These are phyloP conservation scores for sweet orange (Citrus sinensis) DNA, from an alignment of 345 rosid species.

Conservation along the genomic window DNA sequence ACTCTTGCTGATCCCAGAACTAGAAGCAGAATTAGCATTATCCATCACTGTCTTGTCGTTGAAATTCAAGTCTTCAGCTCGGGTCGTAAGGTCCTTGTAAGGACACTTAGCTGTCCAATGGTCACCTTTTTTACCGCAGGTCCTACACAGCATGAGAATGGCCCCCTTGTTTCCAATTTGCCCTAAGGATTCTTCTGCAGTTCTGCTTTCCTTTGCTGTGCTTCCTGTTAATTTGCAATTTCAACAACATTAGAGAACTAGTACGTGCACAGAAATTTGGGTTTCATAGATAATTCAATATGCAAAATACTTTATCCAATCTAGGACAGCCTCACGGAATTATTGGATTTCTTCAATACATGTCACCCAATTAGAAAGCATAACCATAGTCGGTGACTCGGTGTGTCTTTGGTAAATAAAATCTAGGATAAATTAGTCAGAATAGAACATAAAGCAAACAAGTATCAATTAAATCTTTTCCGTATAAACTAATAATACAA, in stretches of 20 bases:
- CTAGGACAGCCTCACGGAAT: too few species aligned
- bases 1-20: constrained; percentile 29
- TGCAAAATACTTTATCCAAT: too few species aligned
- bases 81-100: constrained; percentile 52
- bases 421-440: too few species aligned
- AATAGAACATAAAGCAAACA: too few species aligned
- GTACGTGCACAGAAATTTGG: not conserved
- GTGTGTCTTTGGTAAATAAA: too few species aligned
- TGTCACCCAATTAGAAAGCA: too few species aligned
- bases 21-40: constrained; percentile 25
- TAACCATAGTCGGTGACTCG: too few species aligned
- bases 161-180: constrained; percentile 24
- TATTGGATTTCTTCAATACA: too few species aligned
- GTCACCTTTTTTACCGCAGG: constrained; percentile 54
- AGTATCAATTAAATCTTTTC: too few species aligned
- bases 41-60: constrained; percentile 37
- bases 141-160: constrained; percentile 29
- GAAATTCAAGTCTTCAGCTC: constrained; percentile 22
- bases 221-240: constrained; percentile 16
- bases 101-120: constrained; percentile 72
- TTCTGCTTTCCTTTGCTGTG: constrained; percentile 17
- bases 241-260: not conserved
- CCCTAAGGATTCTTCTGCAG: constrained; percentile 22
- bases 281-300: too few species aligned
- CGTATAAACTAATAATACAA: too few species aligned